phyloP scores from a whole-genome alignment of 78 protist genomes.

The Dictyostelium brefeldianum region DNA sequence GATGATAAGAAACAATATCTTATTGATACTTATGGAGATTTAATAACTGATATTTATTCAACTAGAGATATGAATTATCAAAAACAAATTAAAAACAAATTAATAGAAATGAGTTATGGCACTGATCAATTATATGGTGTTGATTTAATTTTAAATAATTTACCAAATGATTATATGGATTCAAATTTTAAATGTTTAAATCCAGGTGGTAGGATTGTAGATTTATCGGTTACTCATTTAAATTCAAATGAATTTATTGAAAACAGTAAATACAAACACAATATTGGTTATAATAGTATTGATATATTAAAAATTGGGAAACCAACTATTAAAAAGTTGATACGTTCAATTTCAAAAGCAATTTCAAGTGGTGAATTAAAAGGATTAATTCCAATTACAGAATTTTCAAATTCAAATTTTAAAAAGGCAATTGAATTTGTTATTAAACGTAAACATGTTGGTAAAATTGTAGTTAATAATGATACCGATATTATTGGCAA shows the following conservation, averaged over 20 bases:
- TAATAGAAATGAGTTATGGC: neutral
- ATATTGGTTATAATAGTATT: neutral
- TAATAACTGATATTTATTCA: slow-evolving; percentile 6
- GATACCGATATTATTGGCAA: neutral
- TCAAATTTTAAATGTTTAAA: neutral
- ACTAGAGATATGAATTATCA: neutral
- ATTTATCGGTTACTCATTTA: neutral
- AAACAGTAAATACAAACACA: neutral
- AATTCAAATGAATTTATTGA: neutral
- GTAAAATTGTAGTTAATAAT: neutral
- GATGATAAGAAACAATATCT: neutral
- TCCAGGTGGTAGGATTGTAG: neutral
- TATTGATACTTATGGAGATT: neutral
- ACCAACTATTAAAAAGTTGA: neutral
- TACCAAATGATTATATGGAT: neutral
- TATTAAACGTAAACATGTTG: neutral
- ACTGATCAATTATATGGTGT: neutral
- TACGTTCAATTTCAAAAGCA: neutral
- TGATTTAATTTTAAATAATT: neutral
- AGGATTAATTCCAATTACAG: neutral
- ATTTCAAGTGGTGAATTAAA: neutral
- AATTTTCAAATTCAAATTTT: neutral
- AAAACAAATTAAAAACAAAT: neutral
- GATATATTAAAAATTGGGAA: neutral
- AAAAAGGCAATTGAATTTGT: neutral